Conservation (phyloP, 1,139 yeast species). For the Sugiyamaella grinbergsii region DNA sequence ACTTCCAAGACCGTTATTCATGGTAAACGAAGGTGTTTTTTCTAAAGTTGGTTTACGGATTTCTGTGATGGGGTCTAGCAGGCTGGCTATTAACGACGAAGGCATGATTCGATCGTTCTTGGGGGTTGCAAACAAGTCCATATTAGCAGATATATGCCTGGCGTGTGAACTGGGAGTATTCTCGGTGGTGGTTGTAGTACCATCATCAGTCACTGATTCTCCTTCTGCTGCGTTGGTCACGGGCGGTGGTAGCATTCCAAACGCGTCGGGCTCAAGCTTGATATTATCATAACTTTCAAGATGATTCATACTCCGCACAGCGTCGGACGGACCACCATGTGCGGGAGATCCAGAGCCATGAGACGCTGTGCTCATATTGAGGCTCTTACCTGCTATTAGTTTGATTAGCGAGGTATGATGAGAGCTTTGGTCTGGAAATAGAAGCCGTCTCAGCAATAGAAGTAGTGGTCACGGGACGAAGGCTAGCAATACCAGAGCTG, state of each 20-base stretch:
- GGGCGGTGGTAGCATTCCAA: conserved; percentile 18
- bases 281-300: conserved; percentile 4
- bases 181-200: not conserved
- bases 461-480: not conserved
- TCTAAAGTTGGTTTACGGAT: conserved; percentile 23
- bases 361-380: conserved; percentile 21
- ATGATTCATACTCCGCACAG: conserved; percentile 16
- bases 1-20: conserved; percentile 11
- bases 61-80: conserved; percentile 22
- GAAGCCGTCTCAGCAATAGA: not conserved
- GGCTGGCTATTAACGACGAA: conserved; percentile 17
- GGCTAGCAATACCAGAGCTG: not conserved
- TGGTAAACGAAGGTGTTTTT: not conserved
- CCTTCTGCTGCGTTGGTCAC: not conserved
- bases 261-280: conserved; percentile 19
- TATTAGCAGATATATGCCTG: not conserved
- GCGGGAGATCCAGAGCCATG: conserved; percentile 16
- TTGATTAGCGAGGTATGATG: not conserved
- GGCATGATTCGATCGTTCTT: conserved; percentile 17
- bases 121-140: conserved; percentile 21
- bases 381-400: not conserved
- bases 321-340: conserved; percentile 15
- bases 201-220: not conserved
- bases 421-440: not conserved
- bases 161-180: not conserved